phyloP scores from a whole-genome alignment of 2,329 filamentous ascomycete species.

The Fusarium setosum region DNA sequence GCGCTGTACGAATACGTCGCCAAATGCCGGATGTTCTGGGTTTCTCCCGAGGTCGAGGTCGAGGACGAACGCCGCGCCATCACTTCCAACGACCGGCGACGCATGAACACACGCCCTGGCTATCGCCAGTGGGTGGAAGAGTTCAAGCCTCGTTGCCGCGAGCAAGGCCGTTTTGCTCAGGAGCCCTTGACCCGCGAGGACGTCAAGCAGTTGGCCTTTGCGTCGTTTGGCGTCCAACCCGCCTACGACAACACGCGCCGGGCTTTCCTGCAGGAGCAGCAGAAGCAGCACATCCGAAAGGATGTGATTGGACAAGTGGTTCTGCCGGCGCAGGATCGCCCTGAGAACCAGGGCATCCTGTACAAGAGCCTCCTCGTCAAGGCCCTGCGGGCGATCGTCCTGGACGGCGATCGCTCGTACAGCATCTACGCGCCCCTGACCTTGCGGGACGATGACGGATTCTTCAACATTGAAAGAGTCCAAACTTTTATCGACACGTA shows the following conservation, averaged over 20 bases:
- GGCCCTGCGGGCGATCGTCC: constrained; percentile 62
- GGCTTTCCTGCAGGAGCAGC: constrained; percentile 55
- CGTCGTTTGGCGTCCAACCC: constrained; percentile 56
- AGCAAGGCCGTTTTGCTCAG: constrained; percentile 49
- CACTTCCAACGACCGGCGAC: constrained; percentile 67
- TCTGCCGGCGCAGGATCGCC: constrained; percentile 39
- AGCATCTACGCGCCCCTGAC: constrained; percentile 43
- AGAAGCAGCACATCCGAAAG: constrained; percentile 57
- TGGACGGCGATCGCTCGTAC: constrained; percentile 55
- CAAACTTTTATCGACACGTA: constrained; percentile 53
- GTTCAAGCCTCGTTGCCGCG: constrained; percentile 67
- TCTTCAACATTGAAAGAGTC: constrained; percentile 57
- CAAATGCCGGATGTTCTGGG: constrained; percentile 68
- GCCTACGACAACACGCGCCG: constrained; percentile 53
- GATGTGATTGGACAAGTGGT: constrained; percentile 56
- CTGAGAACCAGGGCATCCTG: constrained; percentile 37
- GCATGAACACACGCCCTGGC: constrained; percentile 64
- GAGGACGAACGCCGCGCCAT: constrained; percentile 47
- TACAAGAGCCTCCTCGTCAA: constrained; percentile 51
- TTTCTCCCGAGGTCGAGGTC: constrained; percentile 46
- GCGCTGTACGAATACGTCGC: constrained; percentile 73
- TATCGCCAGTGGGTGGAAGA: constrained; percentile 72
- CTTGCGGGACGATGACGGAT: constrained; percentile 51
- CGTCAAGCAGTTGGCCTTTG: constrained; percentile 65
- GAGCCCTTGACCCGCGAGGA: constrained; percentile 51